A percentile compares a stretch with the other conserved stretches of the same genome.
These are phyloP conservation scores for Nannochloropsis gaditana DNA, from an alignment of 108 stramenopile genomes.

Conservation along the genomic window DNA sequence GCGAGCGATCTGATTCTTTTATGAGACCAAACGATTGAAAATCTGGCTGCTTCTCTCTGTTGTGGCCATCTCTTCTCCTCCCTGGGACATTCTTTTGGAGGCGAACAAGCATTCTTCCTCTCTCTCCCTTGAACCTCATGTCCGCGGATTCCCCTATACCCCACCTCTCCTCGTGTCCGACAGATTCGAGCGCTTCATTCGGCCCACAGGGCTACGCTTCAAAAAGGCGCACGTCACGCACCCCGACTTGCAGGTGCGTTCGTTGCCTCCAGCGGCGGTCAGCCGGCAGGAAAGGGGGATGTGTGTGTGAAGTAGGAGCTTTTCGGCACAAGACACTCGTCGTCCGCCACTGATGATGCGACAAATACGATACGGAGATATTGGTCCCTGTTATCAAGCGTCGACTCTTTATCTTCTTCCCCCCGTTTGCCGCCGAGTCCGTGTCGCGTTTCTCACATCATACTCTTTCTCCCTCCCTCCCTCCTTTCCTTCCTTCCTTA, in stretches of 20 bases:
- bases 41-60: not conserved
- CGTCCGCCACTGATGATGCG: too few species aligned
- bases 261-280: too few species aligned
- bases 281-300: too few species aligned
- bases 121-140: not conserved
- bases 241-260: slow-evolving; percentile 70
- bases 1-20: not conserved
- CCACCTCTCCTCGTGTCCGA: not conserved
- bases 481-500: not conserved
- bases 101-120: too few species aligned
- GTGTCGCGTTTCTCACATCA: not conserved
- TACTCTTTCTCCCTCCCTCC: not conserved
- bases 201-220: slow-evolving; percentile 91
- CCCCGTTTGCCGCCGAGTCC: not conserved
- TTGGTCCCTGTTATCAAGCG: too few species aligned
- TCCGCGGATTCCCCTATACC: not conserved
- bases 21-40: too few species aligned
- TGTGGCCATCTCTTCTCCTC: not conserved
- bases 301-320: too few species aligned
- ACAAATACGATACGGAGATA: too few species aligned
- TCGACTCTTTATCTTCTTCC: too few species aligned
- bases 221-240: slow-evolving; percentile 99
- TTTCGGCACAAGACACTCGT: too few species aligned
- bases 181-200: slow-evolving; percentile 85
- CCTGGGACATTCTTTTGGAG: too few species aligned